These are phyloP conservation scores for Phalaenopsis aphrodite DNA, from an alignment of 106 monocot species.

Conservation along the genomic window DNA sequence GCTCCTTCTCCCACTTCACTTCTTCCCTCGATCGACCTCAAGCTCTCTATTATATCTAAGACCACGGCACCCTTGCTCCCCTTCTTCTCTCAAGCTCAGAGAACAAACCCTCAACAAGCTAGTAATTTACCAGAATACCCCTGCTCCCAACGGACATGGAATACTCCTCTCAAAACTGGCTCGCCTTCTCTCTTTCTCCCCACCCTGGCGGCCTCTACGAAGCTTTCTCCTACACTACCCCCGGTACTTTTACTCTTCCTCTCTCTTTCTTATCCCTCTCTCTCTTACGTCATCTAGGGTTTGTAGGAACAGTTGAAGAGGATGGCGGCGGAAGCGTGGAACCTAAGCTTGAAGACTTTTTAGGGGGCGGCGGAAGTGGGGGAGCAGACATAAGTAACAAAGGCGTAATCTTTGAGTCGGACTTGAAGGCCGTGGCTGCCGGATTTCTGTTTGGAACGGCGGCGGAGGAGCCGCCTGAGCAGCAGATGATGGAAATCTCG, in stretches of 20 bases:
- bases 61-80: slow-evolving; percentile 7
- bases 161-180: slow-evolving; percentile 37
- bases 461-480: slow-evolving; percentile 5
- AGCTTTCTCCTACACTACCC: slow-evolving; percentile 26
- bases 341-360: slow-evolving; percentile 51
- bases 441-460: slow-evolving; percentile 35
- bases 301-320: slow-evolving; percentile 5
- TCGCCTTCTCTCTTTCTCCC: slow-evolving; percentile 46
- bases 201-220: slow-evolving; percentile 24
- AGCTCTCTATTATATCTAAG: slow-evolving; percentile 28
- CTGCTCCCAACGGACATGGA: slow-evolving; percentile 22
- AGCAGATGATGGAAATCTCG: not conserved
- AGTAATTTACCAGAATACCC: not conserved
- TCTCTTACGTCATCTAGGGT: not conserved
- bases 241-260: slow-evolving; percentile 9
- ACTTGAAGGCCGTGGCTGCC: slow-evolving; percentile 64
- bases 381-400: not conserved
- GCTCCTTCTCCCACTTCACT: no score
- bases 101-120: not conserved
- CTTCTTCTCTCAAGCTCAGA: slow-evolving; percentile 1
- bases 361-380: slow-evolving; percentile 17
- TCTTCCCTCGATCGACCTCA: slow-evolving; percentile 13
- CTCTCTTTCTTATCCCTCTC: not conserved
- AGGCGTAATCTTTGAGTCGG: slow-evolving; percentile 21
- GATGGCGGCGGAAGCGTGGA: slow-evolving; percentile 14